Base-by-base conservation (phyloP, 257 asterid genomes). In the Verbena officinalis region DNA sequence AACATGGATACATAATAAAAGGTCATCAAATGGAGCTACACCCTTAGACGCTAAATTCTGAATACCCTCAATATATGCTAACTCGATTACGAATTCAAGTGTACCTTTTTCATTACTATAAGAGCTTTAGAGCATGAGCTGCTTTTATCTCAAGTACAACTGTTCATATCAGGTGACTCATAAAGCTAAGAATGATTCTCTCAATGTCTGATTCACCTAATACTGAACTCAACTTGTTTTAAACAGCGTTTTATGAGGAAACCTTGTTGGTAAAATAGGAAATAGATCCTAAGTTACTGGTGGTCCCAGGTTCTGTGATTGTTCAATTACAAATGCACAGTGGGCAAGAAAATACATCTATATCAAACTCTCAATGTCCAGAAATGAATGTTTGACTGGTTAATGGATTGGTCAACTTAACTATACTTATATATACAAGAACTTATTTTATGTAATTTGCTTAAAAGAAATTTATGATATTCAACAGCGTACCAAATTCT, bases 31-130 rank as follows among this genome's bases (percentile, higher is more conserved):
- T 70, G 68, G 48, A 46, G 10, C 19, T 12, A 10, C 52, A 15
- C 14, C 15, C 11, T 39, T 55, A 36, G 42, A 65, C 27, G n/a
- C 30, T 43, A 49, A 67, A 72, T 30, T 24, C 42, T 1, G 7
- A 49, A 71, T 59, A 36, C 64, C 60, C 48, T 48, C 58, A 44
- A 59, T 19, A 46, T 12, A 24, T 22, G 49, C 31, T 17, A 30
- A 23, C 45, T 52, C 7, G 34, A 50, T 23, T 53, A 50, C 49
- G 42, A 19, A 19, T 46, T 13, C 40, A 70, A 10, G 1, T 14
- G 40, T 15, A 59, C 52, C 46, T 49, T 39, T 49, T 33, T 34
- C 36, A n/a, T 42, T 49, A 13, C 38, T 39, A 14, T 39, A 22
- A 23, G 33, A 52, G 42, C 64, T 44, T 52, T 20, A 21, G 58